phyloP scores from a whole-genome alignment of 2,329 filamentous ascomycete genomes.

The Sporothrix euskadiensis region DNA sequence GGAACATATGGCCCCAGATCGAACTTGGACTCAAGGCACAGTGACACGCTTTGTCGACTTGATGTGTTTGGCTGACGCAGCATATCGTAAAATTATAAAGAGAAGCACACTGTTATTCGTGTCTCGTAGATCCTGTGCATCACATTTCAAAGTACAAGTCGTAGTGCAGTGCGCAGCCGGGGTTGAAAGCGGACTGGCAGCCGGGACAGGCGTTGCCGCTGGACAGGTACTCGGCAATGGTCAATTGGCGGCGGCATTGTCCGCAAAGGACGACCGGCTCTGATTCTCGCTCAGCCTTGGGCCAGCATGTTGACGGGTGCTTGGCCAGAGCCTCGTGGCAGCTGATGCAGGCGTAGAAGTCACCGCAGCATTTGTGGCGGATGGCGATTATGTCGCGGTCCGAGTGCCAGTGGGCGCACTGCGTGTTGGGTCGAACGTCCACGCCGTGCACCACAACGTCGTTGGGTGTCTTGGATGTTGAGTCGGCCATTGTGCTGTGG shows the following conservation, averaged over 20 bases:
- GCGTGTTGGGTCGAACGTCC: slow-evolving; percentile 13
- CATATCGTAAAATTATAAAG: no score
- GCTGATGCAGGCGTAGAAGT: slow-evolving; percentile 30
- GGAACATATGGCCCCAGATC: no score
- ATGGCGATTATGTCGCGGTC: slow-evolving; percentile 30
- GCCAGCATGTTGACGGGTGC: slow-evolving; percentile 21
- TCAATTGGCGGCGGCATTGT: slow-evolving; percentile 23
- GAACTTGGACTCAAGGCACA: no score
- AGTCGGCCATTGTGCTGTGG: neutral
- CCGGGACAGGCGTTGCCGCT: slow-evolving; percentile 23
- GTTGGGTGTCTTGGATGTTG: neutral
- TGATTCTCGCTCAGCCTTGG: slow-evolving; percentile 10
- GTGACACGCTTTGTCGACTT: no score
- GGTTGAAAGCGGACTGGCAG: slow-evolving; percentile 26
- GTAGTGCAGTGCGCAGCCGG: slow-evolving; percentile 28
- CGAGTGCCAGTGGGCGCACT: slow-evolving; percentile 29
- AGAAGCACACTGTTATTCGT: no score
- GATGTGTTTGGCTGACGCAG: no score
- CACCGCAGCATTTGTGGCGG: slow-evolving; percentile 29
- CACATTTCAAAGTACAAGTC: slow-evolving; percentile 28
- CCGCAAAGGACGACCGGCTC: slow-evolving; percentile 23
- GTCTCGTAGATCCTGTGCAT: neutral
- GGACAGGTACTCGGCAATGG: slow-evolving; percentile 24
- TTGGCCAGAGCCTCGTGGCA: slow-evolving; percentile 26
- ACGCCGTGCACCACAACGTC: slow-evolving; percentile 22